These are phyloP conservation scores for Capsella bursapastoris DNA, from an alignment of 345 rosid genomes.

Conservation along the genomic window DNA sequence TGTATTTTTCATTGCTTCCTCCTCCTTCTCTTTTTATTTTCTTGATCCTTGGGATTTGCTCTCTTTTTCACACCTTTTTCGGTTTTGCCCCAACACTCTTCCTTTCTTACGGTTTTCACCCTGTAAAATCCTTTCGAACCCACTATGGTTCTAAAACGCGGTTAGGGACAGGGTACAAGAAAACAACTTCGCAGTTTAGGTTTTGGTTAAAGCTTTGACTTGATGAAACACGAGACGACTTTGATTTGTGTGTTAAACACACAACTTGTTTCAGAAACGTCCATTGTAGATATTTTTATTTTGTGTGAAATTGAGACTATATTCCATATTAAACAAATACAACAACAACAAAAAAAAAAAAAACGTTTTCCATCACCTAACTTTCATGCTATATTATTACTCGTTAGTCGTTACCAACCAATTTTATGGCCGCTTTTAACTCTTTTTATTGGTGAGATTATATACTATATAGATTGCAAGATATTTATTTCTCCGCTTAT, in stretches of 20 bases:
- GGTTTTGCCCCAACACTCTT: background rate
- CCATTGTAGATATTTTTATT: background rate
- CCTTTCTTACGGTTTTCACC: slow-evolving; percentile 22
- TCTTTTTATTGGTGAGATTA: slow-evolving; percentile 17
- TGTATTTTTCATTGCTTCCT: background rate
- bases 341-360: background rate
- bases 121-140: background rate
- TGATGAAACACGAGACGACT: slow-evolving; percentile 29
- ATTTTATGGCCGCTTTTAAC: slow-evolving; percentile 12
- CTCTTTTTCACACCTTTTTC: background rate
- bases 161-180: background rate
- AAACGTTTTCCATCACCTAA: slow-evolving; percentile 14
- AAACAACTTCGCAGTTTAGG: background rate
- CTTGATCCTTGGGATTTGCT: slow-evolving; percentile 45
- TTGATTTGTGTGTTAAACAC: slow-evolving; percentile 4
- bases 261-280: background rate
- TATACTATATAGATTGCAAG: background rate
- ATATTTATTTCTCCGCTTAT: background rate
- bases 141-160: background rate
- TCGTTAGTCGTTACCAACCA: slow-evolving; percentile 30
- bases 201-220: background rate
- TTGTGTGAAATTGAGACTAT: background rate
- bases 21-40: slow-evolving; percentile 32
- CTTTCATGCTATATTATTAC: slow-evolving; percentile 26
- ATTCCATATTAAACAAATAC: background rate